phyloP scores from a whole-genome alignment of 108 stramenopile species.

The Pseudonitzschia multiseries region DNA sequence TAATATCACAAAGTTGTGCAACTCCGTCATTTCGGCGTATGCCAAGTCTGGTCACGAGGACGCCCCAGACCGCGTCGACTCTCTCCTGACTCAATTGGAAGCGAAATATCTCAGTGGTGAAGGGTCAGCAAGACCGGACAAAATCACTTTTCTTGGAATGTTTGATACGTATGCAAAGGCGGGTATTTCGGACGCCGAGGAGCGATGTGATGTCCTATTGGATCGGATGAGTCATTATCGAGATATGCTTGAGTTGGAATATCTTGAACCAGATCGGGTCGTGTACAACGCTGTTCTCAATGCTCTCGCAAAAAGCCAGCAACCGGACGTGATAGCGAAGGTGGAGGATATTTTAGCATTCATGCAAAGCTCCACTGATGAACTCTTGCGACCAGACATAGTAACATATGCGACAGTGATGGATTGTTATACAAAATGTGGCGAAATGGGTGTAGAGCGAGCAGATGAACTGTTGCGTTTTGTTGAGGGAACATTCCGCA shows the following conservation, averaged over 20 bases:
- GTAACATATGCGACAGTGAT: conserved; percentile 26
- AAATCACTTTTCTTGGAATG: conserved; percentile 58
- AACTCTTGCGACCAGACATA: conserved; percentile 22
- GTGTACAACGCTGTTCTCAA: conserved; percentile 19
- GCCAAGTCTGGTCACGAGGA: background rate
- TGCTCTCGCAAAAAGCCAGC: conserved; percentile 15
- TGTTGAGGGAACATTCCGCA: conserved; percentile 29
- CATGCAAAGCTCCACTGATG: conserved; percentile 12
- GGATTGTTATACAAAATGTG: conserved; percentile 33
- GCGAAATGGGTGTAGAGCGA: conserved; percentile 7
- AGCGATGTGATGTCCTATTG: conserved; percentile 29
- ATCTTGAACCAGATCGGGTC: conserved; percentile 23
- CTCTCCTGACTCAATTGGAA: conserved; percentile 21
- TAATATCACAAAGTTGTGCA: conserved; percentile 13
- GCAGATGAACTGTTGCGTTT: conserved; percentile 30
- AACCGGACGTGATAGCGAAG: conserved; percentile 11
- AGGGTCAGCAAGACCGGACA: conserved; percentile 33
- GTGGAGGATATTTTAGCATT: conserved; percentile 25
- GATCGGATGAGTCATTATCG: conserved; percentile 16
- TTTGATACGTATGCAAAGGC: conserved; percentile 49
- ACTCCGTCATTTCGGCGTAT: conserved; percentile 20
- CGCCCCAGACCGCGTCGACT: conserved; percentile 18
- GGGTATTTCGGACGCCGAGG: conserved; percentile 24
- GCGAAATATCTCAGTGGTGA: conserved; percentile 25
- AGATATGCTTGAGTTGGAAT: conserved; percentile 20